Percentiles rank a stretch among this genome's conserved stretches.
Conservation (phyloP, 345 rosid species). For the Pugionium dolabratum region DNA sequence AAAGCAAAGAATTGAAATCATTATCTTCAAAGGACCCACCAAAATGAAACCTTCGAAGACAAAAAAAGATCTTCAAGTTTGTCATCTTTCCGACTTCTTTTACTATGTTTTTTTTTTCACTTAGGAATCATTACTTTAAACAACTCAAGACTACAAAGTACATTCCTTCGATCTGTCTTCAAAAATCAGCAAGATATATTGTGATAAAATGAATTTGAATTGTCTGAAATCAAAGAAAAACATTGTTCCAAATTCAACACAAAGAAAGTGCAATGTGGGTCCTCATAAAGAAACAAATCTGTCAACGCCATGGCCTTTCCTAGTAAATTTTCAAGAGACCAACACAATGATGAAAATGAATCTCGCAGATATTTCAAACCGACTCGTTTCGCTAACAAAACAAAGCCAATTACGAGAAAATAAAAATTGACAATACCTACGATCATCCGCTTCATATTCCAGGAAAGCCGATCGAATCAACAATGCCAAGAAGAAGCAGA, state of each 20-base stretch:
- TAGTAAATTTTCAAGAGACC: not conserved
- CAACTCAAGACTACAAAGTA: slow-evolving; percentile 14
- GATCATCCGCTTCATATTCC: slow-evolving; percentile 32
- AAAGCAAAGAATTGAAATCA: slow-evolving; percentile 23
- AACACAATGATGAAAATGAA: slow-evolving; percentile 21
- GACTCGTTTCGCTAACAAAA: slow-evolving; percentile 3
- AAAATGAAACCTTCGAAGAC: slow-evolving; percentile 21
- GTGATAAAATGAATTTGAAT: not conserved
- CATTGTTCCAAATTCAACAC: not conserved
- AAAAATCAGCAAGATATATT: slow-evolving; percentile 1
- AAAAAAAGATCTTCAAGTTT: slow-evolving; percentile 18
- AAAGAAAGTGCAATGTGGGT: slow-evolving; percentile 20
- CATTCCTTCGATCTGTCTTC: not conserved
- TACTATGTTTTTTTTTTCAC: not conserved
- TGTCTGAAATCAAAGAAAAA: not conserved
- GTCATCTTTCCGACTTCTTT: slow-evolving; percentile 27
- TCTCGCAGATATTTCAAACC: slow-evolving; percentile 2
- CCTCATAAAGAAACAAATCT: slow-evolving; percentile 24
- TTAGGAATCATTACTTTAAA: slow-evolving; percentile 24
- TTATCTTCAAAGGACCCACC: slow-evolving; percentile 39
- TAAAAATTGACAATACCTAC: slow-evolving; percentile 22
- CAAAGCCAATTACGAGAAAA: slow-evolving; percentile 1
- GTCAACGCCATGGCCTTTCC: slow-evolving; percentile 22
- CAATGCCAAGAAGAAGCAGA: slow-evolving; percentile 13
- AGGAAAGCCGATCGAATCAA: slow-evolving; percentile 27